Conservation (phyloP, 2,329 filamentous ascomycete genomes). For the Chaetomium olivaceum region DNA sequence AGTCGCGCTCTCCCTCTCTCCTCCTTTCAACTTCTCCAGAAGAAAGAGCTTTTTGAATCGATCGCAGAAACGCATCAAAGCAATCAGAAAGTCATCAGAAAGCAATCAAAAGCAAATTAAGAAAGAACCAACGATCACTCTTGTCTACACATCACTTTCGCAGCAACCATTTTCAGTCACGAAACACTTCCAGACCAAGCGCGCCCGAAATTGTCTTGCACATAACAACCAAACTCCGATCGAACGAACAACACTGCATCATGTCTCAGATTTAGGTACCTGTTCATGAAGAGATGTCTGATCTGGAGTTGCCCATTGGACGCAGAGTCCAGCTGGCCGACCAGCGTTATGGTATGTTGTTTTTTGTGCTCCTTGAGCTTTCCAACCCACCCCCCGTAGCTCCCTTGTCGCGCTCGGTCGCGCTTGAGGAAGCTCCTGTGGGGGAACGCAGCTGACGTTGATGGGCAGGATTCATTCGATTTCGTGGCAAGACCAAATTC, state of each 20-base stretch:
- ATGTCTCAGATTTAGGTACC: constrained; percentile 22
- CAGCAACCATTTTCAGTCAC: background rate
- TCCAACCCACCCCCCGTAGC: too few relatives aligned
- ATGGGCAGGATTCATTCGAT: constrained; percentile 64
- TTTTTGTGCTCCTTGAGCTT: background rate
- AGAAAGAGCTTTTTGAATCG: background rate
- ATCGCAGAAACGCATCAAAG: background rate
- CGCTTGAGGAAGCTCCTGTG: background rate
- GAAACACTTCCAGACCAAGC: background rate
- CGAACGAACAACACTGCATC: background rate
- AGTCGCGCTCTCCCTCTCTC: background rate
- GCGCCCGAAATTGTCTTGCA: background rate
- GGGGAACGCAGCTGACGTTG: background rate
- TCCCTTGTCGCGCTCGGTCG: background rate
- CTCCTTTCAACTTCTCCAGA: background rate
- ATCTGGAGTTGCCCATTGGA: constrained; percentile 63
- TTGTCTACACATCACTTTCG: too few relatives aligned
- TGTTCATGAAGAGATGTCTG: constrained; percentile 34
- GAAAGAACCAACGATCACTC: background rate
- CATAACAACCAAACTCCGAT: background rate
- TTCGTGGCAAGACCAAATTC: constrained; percentile 77
- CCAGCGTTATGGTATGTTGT: constrained; percentile 59
- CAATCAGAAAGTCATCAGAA: background rate
- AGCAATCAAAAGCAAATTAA: background rate
- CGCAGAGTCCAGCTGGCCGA: constrained; percentile 79